Evolutionary conservation across 257 asterid genomes (phyloP).

Genomic region (Ligustrum vulgare): DNA sequence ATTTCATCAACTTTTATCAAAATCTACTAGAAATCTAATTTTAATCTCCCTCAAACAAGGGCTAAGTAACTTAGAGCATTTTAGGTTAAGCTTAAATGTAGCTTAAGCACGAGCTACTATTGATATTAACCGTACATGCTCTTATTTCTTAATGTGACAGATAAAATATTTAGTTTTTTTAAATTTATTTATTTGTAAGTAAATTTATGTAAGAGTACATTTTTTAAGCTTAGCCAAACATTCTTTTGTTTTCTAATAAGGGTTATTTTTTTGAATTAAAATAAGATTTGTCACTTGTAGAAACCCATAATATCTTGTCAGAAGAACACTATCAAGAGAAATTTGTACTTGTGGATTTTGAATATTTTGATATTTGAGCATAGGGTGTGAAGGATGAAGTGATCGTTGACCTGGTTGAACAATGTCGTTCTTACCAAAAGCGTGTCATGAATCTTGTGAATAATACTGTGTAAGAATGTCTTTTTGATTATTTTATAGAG

Average conservation of each 20-base stretch:
- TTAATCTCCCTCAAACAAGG: too few species aligned
- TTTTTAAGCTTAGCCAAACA: neutral
- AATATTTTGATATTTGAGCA: slow-evolving; percentile 13
- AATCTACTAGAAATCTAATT: too few species aligned
- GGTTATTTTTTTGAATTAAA: neutral
- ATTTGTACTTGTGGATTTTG: slow-evolving; percentile 11
- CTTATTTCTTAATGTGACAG: neutral
- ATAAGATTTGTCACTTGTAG: neutral
- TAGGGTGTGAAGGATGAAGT: slow-evolving; percentile 90
- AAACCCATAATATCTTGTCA: neutral
- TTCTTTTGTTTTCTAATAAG: neutral
- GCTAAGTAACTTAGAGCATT: neutral
- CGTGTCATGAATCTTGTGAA: slow-evolving; percentile 96
- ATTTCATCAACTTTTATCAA: too few species aligned
- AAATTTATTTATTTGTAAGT: too few species aligned
- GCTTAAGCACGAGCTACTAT: neutral
- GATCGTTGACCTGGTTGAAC: slow-evolving; percentile 91
- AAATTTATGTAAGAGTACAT: neutral
- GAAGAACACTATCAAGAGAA: neutral
- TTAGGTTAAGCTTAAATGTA: neutral
- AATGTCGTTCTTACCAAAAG: slow-evolving; percentile 84
- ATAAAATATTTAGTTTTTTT: neutral
- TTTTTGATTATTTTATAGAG: slow-evolving; percentile 3
- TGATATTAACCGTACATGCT: neutral
- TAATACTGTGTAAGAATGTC: slow-evolving; percentile 65